Evolutionary conservation across 495 filamentous ascomycete species (phyloP).

Genomic region (Sordaria brevicollis): DNA sequence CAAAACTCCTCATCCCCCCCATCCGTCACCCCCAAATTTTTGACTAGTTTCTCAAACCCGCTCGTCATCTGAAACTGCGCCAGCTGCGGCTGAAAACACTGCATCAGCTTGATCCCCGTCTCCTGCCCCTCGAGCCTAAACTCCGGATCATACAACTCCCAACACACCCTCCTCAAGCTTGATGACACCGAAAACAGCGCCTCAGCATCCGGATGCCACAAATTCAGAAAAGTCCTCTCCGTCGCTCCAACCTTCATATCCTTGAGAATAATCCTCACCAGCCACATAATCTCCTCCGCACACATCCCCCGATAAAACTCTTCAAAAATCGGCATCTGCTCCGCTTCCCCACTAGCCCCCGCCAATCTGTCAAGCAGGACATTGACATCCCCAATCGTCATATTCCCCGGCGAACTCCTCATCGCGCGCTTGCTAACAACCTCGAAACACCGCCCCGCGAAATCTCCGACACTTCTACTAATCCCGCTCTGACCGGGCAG

Average conservation of each 20-base stretch:
- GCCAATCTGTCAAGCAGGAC: slow-evolving; percentile 73
- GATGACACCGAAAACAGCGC: slow-evolving; percentile 84
- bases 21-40: slow-evolving; percentile 56
- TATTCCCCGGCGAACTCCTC: slow-evolving; percentile 57
- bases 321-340: slow-evolving; percentile 68
- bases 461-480: slow-evolving; percentile 75
- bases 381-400: slow-evolving; percentile 87
- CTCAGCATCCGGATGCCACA: slow-evolving; percentile 93
- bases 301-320: slow-evolving; percentile 88
- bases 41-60: slow-evolving; percentile 72
- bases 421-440: slow-evolving; percentile 78
- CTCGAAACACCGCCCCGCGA: slow-evolving; percentile 78
- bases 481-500: slow-evolving; percentile 70
- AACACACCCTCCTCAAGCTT: slow-evolving; percentile 83
- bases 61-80: slow-evolving; percentile 86
- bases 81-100: slow-evolving; percentile 94
- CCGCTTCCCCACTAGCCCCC: slow-evolving; percentile 61
- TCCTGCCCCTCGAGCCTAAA: slow-evolving; percentile 67
- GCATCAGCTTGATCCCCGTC: slow-evolving; percentile 71
- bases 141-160: slow-evolving; percentile 77
- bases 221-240: slow-evolving; percentile 79
- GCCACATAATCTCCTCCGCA: slow-evolving; percentile 85
- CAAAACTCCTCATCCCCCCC: slow-evolving; percentile 71
- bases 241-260: slow-evolving; percentile 98
- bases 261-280: slow-evolving; percentile 86